Evolutionary conservation across 306 rosid species (phyloP).

Genomic region (Aeschynomene evenia): DNA sequence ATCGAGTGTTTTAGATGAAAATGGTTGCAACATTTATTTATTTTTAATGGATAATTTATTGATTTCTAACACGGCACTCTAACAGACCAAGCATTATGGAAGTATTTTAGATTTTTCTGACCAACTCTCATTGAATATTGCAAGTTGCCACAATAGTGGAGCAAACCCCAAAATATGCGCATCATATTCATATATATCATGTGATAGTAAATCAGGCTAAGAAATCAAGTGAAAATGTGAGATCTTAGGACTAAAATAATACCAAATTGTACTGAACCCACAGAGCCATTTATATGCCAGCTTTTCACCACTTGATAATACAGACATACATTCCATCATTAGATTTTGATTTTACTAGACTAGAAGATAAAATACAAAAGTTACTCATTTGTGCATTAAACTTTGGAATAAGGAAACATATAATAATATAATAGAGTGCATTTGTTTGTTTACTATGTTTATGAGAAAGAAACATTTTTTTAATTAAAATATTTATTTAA

Average conservation of each 20-base stretch:
- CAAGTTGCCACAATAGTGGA: background rate
- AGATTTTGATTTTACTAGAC: background rate
- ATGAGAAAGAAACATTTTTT: too few species aligned
- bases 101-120: background rate
- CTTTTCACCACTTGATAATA: background rate
- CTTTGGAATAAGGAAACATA: too few species aligned
- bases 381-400: too few species aligned
- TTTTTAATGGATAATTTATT: background rate
- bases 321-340: background rate
- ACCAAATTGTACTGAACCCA: background rate
- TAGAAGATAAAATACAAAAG: too few species aligned
- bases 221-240: background rate
- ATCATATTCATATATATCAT: background rate
- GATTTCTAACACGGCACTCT: background rate
- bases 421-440: too few species aligned
- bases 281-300: background rate
- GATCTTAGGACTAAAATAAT: background rate
- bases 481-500: too few species aligned
- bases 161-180: background rate
- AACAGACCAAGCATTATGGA: background rate
- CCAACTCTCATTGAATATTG: background rate
- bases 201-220: background rate
- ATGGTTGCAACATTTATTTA: background rate
- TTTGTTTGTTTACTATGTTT: too few species aligned
- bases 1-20: background rate